Evolutionary conservation across 305 asterid genomes (phyloP), one percentile per base, ranked within the genome.

Genomic region (Fraxinus sp.): DNA sequence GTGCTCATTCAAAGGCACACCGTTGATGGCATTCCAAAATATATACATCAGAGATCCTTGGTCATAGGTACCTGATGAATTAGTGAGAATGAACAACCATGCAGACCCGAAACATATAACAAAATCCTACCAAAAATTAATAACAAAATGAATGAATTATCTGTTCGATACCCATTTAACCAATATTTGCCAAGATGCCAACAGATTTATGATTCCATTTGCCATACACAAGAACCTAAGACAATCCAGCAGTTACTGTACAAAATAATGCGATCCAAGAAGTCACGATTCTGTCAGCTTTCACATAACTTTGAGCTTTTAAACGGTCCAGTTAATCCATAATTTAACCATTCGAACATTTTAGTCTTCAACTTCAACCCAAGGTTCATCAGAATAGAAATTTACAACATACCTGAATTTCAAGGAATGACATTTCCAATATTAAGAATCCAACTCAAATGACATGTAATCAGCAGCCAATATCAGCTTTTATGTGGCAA

Each of bases 401-500:
- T 46, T 76, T 77, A 24, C 46, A 70, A 77, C 64, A 24, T 55
- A 14, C 79, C 35, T 74, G 64, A 57, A 49, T 32, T 7, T 52
- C 18, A 26, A 5, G 26, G 18, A 80, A 52, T 1, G 41, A 22
- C 44, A 36, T 22, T 73, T 36, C 78, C 44, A 18, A 74, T n/a
- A 9, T 16, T n/a, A 33, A 37, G 37, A 76, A 81, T 74, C 62
- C 75, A 49, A 55, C 62, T 52, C 18, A 59, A 73, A 80, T n/a
- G 16, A 18, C 39, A 79, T 68, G 52, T 55, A 16, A 81, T 74
- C 74, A 76, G 83, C 16, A 10, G 36, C 44, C 82, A 68, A 78
- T 49, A 55, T 84, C 87, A 52, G 55, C 49, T 79, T 83, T 79
- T 82, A 26, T 37, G 81, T 8, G n/a, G 64, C 78, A 82, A 75